Evolutionary conservation across 1,139 yeast species (phyloP), one percentile per base, ranked within the genome.

Genomic region (Blastobotrys persicus): DNA sequence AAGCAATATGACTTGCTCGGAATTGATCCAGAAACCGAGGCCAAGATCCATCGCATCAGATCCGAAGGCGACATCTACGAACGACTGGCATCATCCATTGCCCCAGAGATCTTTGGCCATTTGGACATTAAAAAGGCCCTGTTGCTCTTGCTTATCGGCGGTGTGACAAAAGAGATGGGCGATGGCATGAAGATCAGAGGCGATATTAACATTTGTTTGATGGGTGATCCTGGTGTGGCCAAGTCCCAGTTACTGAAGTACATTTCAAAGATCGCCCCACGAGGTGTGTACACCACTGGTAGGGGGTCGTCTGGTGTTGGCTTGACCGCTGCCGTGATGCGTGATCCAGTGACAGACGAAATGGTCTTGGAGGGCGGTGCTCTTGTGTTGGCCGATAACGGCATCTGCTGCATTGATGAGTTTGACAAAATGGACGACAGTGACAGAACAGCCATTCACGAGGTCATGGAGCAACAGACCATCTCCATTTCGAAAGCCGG

Each of bases 181-280:
- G 98, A 94, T 70, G 99, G 99, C 56, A 81, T 94, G 85, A 83
- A 85, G 63, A 92, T 94, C 64, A 83, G 99, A 74, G 99, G 99
- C 64, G 98, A 94, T 66, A 88, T 94, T 58, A 94, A 94, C 66
- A 82, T 94, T 48, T 87, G 98, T 72, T 77, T 94, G 50, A 92
- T 94, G 98, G 99, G 99, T 60, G 99, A 94, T 26, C 99, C 99
- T 35, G 98, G 98, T 76, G 98, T 94, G 50, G 99, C 99, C 62
- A 94, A 94, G 70, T 92, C 98, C 1, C 99, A 94, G 76, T 75
- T 94, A 62, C 76, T 94, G 56, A 92, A 92, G 67, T 88, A 95
- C 32, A 88, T 94, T 56, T 79, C 91, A 50, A 89, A 91, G 62
- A 88, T 94, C 45, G 95, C 98, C 0, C 98, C 99, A 26, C 79